Conservation (phyloP, 2,329 filamentous ascomycete species). For the Polytolypa hystricis region DNA sequence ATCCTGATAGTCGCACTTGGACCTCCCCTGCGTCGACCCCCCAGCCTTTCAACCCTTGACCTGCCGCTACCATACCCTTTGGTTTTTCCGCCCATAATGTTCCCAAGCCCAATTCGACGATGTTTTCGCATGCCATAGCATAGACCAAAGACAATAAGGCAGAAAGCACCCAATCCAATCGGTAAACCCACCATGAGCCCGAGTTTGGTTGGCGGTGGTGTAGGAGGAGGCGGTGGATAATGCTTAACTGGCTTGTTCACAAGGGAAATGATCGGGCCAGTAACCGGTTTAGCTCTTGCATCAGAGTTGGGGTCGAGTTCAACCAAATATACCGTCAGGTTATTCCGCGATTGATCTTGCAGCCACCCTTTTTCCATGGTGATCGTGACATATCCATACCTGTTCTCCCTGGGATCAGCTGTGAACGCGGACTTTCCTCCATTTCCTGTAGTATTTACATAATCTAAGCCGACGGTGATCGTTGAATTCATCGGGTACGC, state of each 20-base stretch:
- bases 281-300: constrained; percentile 14
- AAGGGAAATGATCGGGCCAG: constrained; percentile 28
- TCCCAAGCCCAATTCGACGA: constrained; percentile 26
- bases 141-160: constrained; percentile 26
- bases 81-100: constrained; percentile 23
- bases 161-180: constrained; percentile 26
- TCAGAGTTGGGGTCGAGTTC: constrained; percentile 17
- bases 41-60: constrained; percentile 25
- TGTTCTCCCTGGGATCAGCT: constrained; percentile 25
- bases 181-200: constrained; percentile 34
- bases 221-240: constrained; percentile 22
- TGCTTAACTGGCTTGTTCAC: constrained; percentile 24
- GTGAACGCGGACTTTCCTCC: constrained; percentile 26
- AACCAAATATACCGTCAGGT: constrained; percentile 28
- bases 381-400: constrained; percentile 28
- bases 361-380: constrained; percentile 31
- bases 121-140: constrained; percentile 33
- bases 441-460: constrained; percentile 21
- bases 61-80: constrained; percentile 29
- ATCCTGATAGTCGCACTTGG: constrained; percentile 18
- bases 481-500: constrained; percentile 22
- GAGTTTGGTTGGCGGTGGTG: constrained; percentile 19
- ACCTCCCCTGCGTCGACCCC: constrained; percentile 14
- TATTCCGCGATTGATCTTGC: constrained; percentile 26
- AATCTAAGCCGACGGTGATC: constrained; percentile 24